Base-by-base conservation (phyloP, 805 yeast species). In the Candida maesae region DNA sequence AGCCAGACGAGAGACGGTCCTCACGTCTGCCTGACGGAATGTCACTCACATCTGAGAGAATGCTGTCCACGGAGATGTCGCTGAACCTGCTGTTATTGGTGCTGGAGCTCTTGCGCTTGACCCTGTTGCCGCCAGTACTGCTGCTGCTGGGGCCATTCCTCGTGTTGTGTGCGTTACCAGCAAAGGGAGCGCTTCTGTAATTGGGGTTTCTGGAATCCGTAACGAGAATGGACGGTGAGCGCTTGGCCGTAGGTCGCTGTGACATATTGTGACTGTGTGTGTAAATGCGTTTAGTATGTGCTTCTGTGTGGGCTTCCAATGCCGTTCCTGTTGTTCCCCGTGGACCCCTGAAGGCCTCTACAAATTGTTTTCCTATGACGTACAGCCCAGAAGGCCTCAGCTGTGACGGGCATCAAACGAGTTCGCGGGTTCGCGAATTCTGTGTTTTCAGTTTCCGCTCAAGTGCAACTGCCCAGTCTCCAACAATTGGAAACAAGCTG, bases 201-300 rank as follows among this genome's bases (percentile, higher is more conserved):
- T 74, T 72, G 5, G 75, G 60, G 46, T 78, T 73, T 45, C 98
- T 70, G 3, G 86, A 78, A 64, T 90, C 98, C 0, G 98, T 91
- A 28, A 90, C 98, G 42, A 90, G 71, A 56, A 90, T 90, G 2
- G 96, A 86, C 10, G 98, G 97, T 23, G 96, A 86, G 53, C 97
- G 66, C 53, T 85, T 86, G 12, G 95, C 87, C 6, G 85, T 46
- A 4, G 84, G 81, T 42, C 71, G 58, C 42, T 58, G 66, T 21
- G 56, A 39, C 54, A 50, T 53, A 5, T 16, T 25, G 11, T n/a
- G n/a, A n/a, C 11, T 25, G 14, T 25, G 28, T 12, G 28, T 25
- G 28, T 25, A 28, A 15, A 28, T 7, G 31, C 19, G n/a, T n/a
- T 28, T 15, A 14, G 15, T 16, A 18, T n/a, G 5, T 28, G 18